Evolutionary conservation across 495 filamentous ascomycete species (phyloP).

Genomic region (Talaromyces liani): DNA sequence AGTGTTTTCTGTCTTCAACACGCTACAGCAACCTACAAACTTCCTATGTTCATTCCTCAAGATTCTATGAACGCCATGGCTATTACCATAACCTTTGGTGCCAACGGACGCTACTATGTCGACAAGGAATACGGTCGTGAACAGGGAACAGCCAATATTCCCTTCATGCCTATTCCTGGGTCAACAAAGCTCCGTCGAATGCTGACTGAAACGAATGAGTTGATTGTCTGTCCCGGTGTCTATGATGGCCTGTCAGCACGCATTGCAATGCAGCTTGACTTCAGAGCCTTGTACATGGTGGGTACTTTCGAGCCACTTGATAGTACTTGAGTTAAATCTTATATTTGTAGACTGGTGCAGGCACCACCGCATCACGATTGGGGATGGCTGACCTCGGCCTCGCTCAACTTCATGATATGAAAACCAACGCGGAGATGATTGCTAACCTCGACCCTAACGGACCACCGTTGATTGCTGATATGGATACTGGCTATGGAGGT

Average conservation of each 20-base stretch:
- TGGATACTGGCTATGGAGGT: slow-evolving; percentile 49
- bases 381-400: slow-evolving; percentile 52
- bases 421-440: neutral
- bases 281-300: slow-evolving; percentile 46
- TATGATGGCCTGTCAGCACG: slow-evolving; percentile 52
- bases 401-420: slow-evolving; percentile 13
- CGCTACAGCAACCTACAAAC: too few relatives aligned
- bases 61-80: too few relatives aligned
- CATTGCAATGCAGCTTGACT: slow-evolving; percentile 42
- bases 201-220: neutral
- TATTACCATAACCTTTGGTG: too few relatives aligned
- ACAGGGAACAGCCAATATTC: too few relatives aligned
- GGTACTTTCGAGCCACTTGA: too few relatives aligned
- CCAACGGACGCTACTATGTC: too few relatives aligned
- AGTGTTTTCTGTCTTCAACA: too few relatives aligned
- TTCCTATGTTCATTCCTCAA: too few relatives aligned
- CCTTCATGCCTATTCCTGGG: too few relatives aligned
- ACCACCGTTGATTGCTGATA: slow-evolving; percentile 50
- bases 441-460: neutral
- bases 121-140: too few relatives aligned
- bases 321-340: too few relatives aligned
- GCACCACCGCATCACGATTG: slow-evolving; percentile 44
- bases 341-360: slow-evolving; percentile 39
- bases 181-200: too few relatives aligned
- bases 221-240: slow-evolving; percentile 45